phyloP scores from a whole-genome alignment of 441 rosid species.

The Pelargonium australe region DNA sequence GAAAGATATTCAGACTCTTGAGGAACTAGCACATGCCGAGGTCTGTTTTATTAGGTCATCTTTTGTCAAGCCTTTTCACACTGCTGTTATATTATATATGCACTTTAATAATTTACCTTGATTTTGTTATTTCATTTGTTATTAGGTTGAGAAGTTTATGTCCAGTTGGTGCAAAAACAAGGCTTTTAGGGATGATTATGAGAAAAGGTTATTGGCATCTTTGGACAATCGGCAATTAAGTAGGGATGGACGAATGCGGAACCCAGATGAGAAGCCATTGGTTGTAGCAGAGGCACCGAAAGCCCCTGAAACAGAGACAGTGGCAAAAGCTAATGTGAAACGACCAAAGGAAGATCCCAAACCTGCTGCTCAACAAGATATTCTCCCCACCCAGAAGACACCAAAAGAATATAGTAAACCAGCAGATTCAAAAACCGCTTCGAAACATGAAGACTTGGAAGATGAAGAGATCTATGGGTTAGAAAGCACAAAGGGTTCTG shows the following conservation, averaged over 20 bases:
- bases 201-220: conserved; percentile 56
- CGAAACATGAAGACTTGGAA: conserved; percentile 27
- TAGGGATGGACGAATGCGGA: conserved; percentile 62
- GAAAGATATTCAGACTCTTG: conserved; percentile 47
- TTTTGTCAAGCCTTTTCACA: background rate
- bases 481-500: conserved; percentile 27
- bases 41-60: conserved; percentile 25
- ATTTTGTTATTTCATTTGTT: conserved; percentile 15
- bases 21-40: conserved; percentile 42
- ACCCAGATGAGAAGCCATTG: conserved; percentile 80
- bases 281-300: conserved; percentile 27
- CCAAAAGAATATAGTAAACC: background rate
- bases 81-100: too few relatives aligned
- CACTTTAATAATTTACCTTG: background rate
- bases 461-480: conserved; percentile 36
- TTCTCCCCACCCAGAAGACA: background rate
- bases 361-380: conserved; percentile 24
- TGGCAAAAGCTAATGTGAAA: conserved; percentile 22
- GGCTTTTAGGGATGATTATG: conserved; percentile 61
- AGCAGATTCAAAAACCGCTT: conserved; percentile 28
- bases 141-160: conserved; percentile 70
- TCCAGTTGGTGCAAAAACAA: conserved; percentile 54
- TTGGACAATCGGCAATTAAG: conserved; percentile 57
- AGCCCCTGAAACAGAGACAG: conserved; percentile 34
- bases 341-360: conserved; percentile 47